Conservation (phyloP, 2,329 filamentous ascomycete species). For the Acarospora socialis region DNA sequence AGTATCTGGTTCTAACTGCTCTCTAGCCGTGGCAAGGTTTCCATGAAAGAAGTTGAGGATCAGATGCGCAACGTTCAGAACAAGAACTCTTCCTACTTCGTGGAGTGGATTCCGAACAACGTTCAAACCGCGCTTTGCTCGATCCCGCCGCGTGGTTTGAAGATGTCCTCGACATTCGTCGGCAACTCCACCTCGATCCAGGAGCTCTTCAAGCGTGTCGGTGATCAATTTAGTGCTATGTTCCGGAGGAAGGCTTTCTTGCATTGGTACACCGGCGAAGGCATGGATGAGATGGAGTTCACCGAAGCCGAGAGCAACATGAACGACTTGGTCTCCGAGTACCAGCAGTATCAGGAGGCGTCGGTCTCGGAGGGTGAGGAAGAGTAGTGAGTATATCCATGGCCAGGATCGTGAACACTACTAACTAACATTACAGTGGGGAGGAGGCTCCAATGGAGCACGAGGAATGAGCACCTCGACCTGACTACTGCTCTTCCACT, state of each 20-base stretch:
- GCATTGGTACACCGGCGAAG: conserved; percentile 99
- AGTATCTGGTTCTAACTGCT: conserved; percentile 19
- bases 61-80: conserved; percentile 99
- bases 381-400: conserved; percentile 47
- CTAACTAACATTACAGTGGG: conserved; percentile 31
- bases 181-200: conserved; percentile 99
- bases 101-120: conserved; percentile 99
- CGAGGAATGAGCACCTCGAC: conserved; percentile 45
- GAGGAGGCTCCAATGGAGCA: conserved; percentile 63
- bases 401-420: neutral
- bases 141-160: conserved; percentile 90
- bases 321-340: conserved; percentile 99
- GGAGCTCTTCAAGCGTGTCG: conserved; percentile 99
- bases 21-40: conserved; percentile 83
- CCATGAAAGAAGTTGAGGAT: conserved; percentile 99
- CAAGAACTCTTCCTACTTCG: conserved; percentile 99
- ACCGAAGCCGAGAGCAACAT: conserved; percentile 99
- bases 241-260: conserved; percentile 99
- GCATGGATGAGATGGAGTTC: conserved; percentile 99
- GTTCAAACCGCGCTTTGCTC: conserved; percentile 99
- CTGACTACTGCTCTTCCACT: neutral
- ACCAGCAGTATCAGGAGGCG: conserved; percentile 99
- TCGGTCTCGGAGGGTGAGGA: conserved; percentile 94
- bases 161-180: conserved; percentile 98
- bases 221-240: conserved; percentile 99